Base-by-base conservation (phyloP, 1,139 yeast species). In the Arxiozyma bovina region DNA sequence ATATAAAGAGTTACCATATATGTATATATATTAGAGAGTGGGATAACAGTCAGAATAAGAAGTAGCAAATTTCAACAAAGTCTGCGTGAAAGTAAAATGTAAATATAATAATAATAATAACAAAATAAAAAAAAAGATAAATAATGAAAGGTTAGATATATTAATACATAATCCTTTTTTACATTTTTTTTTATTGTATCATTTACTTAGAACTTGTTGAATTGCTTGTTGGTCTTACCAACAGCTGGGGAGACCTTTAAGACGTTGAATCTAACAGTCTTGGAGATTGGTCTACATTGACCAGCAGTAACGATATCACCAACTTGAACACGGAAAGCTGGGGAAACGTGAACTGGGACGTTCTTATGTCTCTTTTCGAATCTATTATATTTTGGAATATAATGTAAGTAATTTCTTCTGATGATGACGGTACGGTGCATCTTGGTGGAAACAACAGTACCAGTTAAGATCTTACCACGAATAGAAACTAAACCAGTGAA, bases 291-390 rank as follows among this genome's bases (percentile, higher is more conserved):
- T 85, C 99, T 93, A 87, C 99, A 93, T 84, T 94, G 99, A 77
- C 99, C 99, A 77, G 93, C 98, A 72, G 96, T 91, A 74, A 94
- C 99, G 70, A 87, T 82, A 75, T 94, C 99, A 83, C 99, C 99
- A 77, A 91, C 98, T 77, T 81, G 81, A 73, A 91, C 97, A 83
- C 99, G 96, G 98, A 93, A 93, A 79, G 99, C 99, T 80, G 99
- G 99, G 66, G 98, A 91, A 73, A 94, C 89, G 83, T 93, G 99
- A 73, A 97, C 99, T 77, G 99, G 95, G 67, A 94, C 84, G 85
- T 93, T 94, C 94, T 93, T 94, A 89, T 93, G 99, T 84, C 99
- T 91, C 89, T 93, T 93, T 84, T 93, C 99, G 87, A 90, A 93
- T 87, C 99, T 91, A 96, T 91, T 93, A 85, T 93, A 93, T 87